A percentile compares a stretch with the other conserved stretches of the same genome.
phyloP scores from a whole-genome alignment of 139 green algal species.

The Picochlorum sp. region DNA sequence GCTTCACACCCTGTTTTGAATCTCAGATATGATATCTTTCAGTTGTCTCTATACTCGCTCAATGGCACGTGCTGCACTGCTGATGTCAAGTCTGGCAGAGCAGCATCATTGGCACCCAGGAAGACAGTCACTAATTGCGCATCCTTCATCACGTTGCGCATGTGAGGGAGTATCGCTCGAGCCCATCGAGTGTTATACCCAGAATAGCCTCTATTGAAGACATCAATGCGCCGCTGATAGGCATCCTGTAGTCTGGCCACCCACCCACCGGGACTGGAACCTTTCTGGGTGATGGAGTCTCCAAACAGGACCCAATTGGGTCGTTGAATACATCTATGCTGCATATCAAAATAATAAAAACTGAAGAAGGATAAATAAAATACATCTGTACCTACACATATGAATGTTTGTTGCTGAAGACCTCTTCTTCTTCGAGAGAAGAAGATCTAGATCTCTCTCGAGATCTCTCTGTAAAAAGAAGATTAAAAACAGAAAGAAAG shows the following conservation, averaged over 20 bases:
- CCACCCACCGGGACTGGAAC: conserved; percentile 55
- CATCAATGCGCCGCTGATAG: conserved; percentile 56
- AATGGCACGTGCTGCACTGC: conserved; percentile 77
- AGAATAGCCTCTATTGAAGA: conserved; percentile 72
- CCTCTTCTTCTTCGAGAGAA: no score
- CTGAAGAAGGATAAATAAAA: no score
- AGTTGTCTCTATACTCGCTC: conserved; percentile 60
- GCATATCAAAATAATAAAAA: no score
- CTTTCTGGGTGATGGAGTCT: conserved; percentile 65
- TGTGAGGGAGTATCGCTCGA: conserved; percentile 37
- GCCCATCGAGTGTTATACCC: conserved; percentile 82
- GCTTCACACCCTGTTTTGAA: conserved; percentile 21
- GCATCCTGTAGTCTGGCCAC: conserved; percentile 33
- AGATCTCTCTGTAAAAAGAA: no score
- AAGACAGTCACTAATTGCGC: conserved; percentile 62
- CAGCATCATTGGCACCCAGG: conserved; percentile 90
- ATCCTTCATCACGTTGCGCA: neutral
- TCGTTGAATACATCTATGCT: no score
- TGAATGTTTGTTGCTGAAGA: no score
- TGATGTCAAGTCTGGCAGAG: conserved; percentile 44
- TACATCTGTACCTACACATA: no score
- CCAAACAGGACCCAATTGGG: conserved; percentile 60
- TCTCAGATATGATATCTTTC: conserved; percentile 37
- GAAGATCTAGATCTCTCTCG: no score
- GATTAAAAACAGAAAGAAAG: no score